Evolutionary conservation across 768 basidiomycete genomes (phyloP).

Genomic region (Crassisporium funariophilum): DNA sequence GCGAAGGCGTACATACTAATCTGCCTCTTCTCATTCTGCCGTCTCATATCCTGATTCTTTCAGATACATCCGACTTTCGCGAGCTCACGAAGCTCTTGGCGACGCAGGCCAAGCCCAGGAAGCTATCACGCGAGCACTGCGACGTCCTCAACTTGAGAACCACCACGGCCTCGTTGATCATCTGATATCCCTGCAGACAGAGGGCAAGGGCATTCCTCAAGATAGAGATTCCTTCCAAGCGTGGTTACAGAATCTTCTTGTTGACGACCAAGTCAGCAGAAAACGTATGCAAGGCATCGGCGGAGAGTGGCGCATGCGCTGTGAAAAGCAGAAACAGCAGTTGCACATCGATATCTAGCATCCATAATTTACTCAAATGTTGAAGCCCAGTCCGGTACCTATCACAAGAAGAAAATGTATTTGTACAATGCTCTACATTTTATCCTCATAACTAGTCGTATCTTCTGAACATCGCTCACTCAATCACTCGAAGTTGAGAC

Average conservation of each 20-base stretch:
- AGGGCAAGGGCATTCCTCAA: conserved; percentile 5
- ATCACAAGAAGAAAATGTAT: no score
- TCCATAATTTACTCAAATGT: no score
- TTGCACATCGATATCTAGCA: no score
- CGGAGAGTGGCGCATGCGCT: conserved; percentile 9
- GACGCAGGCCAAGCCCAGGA: conserved; percentile 6
- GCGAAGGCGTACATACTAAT: conserved; percentile 9
- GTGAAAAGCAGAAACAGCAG: no score
- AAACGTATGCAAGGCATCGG: conserved; percentile 3
- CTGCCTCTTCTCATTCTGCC: background rate
- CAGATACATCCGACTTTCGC: conserved; percentile 9
- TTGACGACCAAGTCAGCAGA: background rate
- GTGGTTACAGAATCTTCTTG: background rate
- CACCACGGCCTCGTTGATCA: conserved; percentile 11
- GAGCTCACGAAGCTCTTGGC: conserved; percentile 8
- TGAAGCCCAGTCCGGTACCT: no score
- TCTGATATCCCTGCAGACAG: conserved; percentile 9
- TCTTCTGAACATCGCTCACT: no score
- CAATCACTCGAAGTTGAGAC: no score
- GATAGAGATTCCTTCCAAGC: background rate
- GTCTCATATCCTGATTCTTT: background rate
- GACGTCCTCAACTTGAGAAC: conserved; percentile 1
- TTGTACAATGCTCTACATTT: no score
- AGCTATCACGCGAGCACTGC: conserved; percentile 3
- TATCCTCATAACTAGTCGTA: no score